A percentile compares a stretch with the other conserved stretches of the same genome.
Conservation (phyloP, 768 basidiomycete species). For the Zangia roseola region DNA sequence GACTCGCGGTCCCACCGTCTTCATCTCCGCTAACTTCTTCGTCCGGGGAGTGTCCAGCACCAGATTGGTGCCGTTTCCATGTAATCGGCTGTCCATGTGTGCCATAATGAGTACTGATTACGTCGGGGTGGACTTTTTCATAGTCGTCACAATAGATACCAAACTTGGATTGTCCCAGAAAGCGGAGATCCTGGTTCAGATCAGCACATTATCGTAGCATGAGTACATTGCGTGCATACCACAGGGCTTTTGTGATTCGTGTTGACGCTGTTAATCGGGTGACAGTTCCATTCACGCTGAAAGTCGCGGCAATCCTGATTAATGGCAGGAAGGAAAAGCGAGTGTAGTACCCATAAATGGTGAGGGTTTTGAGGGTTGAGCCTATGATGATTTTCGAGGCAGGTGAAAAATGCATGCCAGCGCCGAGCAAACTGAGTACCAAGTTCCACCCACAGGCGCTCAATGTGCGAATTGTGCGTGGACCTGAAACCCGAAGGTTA, state of each 20-base stretch:
- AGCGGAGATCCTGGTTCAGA: conserved; percentile 5
- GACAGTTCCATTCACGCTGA: conserved; percentile 38
- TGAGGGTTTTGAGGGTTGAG: conserved; percentile 30
- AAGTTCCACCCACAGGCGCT: conserved; percentile 45
- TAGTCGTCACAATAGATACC: conserved; percentile 9
- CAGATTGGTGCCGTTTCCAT: background rate
- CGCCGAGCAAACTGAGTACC: conserved; percentile 36
- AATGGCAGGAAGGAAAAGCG: conserved; percentile 38
- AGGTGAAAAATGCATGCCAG: conserved; percentile 45
- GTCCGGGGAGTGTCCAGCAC: background rate
- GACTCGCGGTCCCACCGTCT: no score
- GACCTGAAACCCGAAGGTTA: conserved; percentile 33
- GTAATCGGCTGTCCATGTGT: background rate
- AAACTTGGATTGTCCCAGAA: conserved; percentile 11
- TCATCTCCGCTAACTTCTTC: conserved; percentile 3
- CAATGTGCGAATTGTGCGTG: conserved; percentile 43
- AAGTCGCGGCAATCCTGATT: conserved; percentile 39
- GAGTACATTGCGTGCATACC: no score
- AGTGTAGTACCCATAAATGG: conserved; percentile 47
- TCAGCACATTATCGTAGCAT: no score
- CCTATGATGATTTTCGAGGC: conserved; percentile 34
- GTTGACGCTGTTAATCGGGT: conserved; percentile 21
- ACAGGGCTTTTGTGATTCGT: conserved; percentile 10
- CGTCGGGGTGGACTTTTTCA: background rate
- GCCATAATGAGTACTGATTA: background rate